Evolutionary conservation across 176 grass and related monocot genomes (phyloP), one percentile per base, ranked within the genome.

Genomic region (Hsuehochloa calcarea): DNA sequence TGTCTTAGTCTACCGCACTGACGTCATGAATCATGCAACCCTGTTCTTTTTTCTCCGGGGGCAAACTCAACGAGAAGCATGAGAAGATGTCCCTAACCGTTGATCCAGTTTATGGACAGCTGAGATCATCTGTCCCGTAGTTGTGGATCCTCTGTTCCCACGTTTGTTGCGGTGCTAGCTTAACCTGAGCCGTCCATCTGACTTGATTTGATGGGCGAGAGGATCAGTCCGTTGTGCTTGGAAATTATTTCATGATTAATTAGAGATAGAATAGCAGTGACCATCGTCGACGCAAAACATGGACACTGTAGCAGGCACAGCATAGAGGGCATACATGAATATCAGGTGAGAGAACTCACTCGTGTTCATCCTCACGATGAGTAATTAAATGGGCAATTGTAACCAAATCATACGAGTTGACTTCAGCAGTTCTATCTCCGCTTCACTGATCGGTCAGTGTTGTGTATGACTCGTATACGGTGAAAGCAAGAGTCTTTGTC

Each of bases 381-480:
- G 81, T 10, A 9, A 74, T 69, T 41, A 84, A 72, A 39, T 19
- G 58, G 44, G 34, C 61, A 87, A 80, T 65, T 84, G 23, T 77
- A 61, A 70, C n/a, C 52, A 74, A 69, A 88, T 69, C 41, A 29
- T 41, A 27, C 25, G 27, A 61, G 25, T 70, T 77, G 63, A 64
- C 52, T 59, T 63, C 5, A 43, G 64, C 72, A 31, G 14, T 49
- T 10, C 38, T 5, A 17, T 23, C 31, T 11, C 65, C 17, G 4
- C 14, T 37, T 45, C 59, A 75, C 79, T 62, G 12, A 70, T 70
- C 41, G 45, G 31, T 34, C 2, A 34, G 31, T 34, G 31, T 3
- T 34, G 31, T 34, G 31, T 34, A 34, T 34, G 2, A 29, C 29
- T 29, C 1, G 29, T 34, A 34, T 34, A 34, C 3, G 31, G 31